phyloP scores from a whole-genome alignment of 495 filamentous ascomycete genomes.

The Hypoxylon lienhwacheense region DNA sequence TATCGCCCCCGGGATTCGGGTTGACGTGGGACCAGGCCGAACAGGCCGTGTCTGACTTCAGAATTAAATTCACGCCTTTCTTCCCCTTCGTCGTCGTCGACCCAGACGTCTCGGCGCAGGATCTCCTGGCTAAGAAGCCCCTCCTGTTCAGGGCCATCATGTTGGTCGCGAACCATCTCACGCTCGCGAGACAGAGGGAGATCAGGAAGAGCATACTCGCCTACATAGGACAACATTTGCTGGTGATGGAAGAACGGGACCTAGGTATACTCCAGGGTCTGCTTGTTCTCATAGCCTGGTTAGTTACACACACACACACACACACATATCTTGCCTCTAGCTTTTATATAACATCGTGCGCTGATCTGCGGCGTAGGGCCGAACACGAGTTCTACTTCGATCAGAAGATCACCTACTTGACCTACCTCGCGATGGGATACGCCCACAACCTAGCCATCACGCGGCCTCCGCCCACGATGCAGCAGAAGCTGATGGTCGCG shows the following conservation, averaged over 20 bases:
- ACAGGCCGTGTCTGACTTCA: conserved; percentile 35
- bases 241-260: conserved; percentile 38
- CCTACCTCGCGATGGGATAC: conserved; percentile 38
- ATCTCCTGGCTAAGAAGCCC: conserved; percentile 34
- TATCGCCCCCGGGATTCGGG: conserved; percentile 32
- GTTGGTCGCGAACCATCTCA: conserved; percentile 30
- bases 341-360: too few species aligned
- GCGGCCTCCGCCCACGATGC: conserved; percentile 18
- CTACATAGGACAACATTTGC: conserved; percentile 38
- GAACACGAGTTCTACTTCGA: conserved; percentile 36
- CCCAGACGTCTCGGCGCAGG: conserved; percentile 28
- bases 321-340: neutral
- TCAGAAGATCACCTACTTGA: conserved; percentile 33
- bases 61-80: conserved; percentile 32
- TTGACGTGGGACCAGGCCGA: conserved; percentile 41
- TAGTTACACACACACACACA: too few species aligned
- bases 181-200: conserved; percentile 33
- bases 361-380: conserved; percentile 19
- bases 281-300: conserved; percentile 41
- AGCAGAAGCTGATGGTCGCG: conserved; percentile 28
- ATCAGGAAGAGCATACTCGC: conserved; percentile 37
- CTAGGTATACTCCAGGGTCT: conserved; percentile 40
- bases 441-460: conserved; percentile 43
- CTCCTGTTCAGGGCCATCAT: conserved; percentile 38
- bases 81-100: conserved; percentile 41